phyloP scores from a whole-genome alignment of 345 rosid genomes.

The Eucalyptus microcorys region DNA sequence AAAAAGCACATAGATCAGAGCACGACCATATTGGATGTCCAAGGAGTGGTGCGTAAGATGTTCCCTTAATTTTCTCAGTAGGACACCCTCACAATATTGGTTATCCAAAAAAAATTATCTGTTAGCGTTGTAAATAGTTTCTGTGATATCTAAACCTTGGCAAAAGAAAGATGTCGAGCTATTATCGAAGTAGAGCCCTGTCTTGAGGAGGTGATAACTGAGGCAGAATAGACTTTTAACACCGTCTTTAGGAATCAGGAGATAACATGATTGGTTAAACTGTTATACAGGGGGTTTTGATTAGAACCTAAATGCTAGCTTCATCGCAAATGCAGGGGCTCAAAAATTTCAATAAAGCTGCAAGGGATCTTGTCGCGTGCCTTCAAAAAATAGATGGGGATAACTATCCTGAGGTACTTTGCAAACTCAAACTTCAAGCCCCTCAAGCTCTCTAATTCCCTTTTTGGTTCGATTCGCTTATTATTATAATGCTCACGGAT shows the following conservation, averaged over 20 bases:
- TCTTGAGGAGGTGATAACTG: neutral
- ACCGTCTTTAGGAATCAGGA: neutral
- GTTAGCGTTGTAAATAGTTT: neutral
- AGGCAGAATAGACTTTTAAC: neutral
- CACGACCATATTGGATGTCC: slow-evolving; percentile 87
- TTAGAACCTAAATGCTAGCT: neutral
- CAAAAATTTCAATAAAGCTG: slow-evolving; percentile 68
- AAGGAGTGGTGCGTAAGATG: slow-evolving; percentile 71
- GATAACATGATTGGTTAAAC: neutral
- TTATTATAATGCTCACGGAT: neutral
- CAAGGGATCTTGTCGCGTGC: slow-evolving; percentile 65
- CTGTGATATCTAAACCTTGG: neutral
- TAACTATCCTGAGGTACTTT: slow-evolving; percentile 78
- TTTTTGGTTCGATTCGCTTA: neutral
- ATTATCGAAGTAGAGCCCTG: neutral
- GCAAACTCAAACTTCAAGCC: neutral
- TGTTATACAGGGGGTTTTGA: neutral
- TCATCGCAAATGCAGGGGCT: slow-evolving; percentile 47
- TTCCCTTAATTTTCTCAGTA: neutral
- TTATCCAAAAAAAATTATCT: neutral
- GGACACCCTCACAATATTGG: neutral
- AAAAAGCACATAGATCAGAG: slow-evolving; percentile 79
- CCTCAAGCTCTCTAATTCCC: neutral
- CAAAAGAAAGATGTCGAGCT: neutral
- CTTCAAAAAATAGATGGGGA: slow-evolving; percentile 76